These are phyloP conservation scores for Babesia bovis DNA, from an alignment of 169 alveolate species.

Conservation along the genomic window DNA sequence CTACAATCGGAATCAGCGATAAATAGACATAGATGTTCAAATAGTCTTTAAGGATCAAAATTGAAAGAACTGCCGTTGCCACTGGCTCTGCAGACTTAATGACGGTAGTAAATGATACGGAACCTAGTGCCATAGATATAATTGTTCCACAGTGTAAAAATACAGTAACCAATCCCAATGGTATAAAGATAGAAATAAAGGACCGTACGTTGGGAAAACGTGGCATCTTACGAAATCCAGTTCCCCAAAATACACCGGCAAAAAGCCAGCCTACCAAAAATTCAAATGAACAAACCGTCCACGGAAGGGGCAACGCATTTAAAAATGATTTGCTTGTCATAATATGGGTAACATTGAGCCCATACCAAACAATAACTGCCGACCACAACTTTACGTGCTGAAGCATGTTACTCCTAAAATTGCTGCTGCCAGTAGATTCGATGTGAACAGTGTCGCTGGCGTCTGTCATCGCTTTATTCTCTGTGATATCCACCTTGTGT, in stretches of 20 bases:
- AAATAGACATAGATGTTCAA: constrained; percentile 70
- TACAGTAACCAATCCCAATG: constrained; percentile 79
- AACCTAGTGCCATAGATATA: constrained; percentile 78
- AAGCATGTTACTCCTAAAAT: no score
- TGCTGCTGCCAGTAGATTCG: no score
- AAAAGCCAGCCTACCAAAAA: constrained; percentile 77
- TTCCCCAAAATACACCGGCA: constrained; percentile 65
- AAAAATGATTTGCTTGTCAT: constrained; percentile 75
- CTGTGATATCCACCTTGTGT: no score
- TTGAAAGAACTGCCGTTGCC: constrained; percentile 76
- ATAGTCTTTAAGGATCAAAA: constrained; percentile 63
- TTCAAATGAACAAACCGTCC: constrained; percentile 75
- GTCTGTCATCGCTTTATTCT: no score
- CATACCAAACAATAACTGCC: constrained; percentile 69
- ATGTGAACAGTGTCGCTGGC: no score
- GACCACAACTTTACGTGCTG: constrained; percentile 2
- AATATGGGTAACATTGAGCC: constrained; percentile 74
- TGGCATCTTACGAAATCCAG: constrained; percentile 65
- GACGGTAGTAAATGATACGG: constrained; percentile 83
- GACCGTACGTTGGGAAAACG: constrained; percentile 40
- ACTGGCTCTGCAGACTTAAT: constrained; percentile 84
- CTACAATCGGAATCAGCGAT: constrained; percentile 77
- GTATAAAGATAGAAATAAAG: constrained; percentile 64
- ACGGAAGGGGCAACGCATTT: constrained; percentile 74
- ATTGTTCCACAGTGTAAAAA: constrained; percentile 83